phyloP scores from a whole-genome alignment of 805 yeast species.

The Candida rishiriensis region DNA sequence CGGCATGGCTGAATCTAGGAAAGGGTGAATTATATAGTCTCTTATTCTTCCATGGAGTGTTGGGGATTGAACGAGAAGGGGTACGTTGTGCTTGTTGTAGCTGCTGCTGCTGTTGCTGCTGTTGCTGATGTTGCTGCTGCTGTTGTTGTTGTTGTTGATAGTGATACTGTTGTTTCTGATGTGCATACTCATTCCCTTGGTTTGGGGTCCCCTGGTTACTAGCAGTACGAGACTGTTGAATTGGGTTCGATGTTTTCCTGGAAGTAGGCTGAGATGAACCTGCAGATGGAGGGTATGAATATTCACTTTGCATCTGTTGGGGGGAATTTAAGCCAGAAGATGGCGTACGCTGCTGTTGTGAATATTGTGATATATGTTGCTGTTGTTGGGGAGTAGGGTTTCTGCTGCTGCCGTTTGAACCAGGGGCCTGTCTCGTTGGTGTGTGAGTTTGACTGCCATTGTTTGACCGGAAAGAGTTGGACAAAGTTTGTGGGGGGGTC shows the following conservation, averaged over 20 bases:
- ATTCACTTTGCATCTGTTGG: not conserved
- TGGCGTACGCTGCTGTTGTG: slow-evolving; percentile 5
- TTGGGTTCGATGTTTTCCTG: slow-evolving; percentile 1
- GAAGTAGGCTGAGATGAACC: not conserved
- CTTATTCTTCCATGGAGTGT: slow-evolving; percentile 63
- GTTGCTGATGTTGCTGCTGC: not conserved
- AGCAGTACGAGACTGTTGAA: not conserved
- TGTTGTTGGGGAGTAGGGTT: slow-evolving; percentile 7
- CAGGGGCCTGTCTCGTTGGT: slow-evolving; percentile 8
- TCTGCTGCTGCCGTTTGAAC: slow-evolving; percentile 1
- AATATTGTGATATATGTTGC: not conserved
- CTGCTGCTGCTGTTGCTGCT: not conserved
- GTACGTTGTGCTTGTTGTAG: too few species aligned
- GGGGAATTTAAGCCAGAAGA: slow-evolving; percentile 3
- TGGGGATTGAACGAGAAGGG: not conserved
- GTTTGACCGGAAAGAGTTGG: slow-evolving; percentile 1
- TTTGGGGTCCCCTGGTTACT: not conserved
- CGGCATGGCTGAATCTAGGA: slow-evolving; percentile 91
- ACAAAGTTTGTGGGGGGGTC: slow-evolving; percentile 4
- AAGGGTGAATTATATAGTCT: slow-evolving; percentile 75
- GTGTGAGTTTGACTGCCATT: slow-evolving; percentile 1
- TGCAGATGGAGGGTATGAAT: slow-evolving; percentile 1
- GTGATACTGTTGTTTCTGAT: not conserved
- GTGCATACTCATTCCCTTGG: not conserved
- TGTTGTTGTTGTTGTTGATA: not conserved